Base-by-base conservation (phyloP, 2,329 filamentous ascomycete genomes). In the Aspergillus chevalieri region DNA sequence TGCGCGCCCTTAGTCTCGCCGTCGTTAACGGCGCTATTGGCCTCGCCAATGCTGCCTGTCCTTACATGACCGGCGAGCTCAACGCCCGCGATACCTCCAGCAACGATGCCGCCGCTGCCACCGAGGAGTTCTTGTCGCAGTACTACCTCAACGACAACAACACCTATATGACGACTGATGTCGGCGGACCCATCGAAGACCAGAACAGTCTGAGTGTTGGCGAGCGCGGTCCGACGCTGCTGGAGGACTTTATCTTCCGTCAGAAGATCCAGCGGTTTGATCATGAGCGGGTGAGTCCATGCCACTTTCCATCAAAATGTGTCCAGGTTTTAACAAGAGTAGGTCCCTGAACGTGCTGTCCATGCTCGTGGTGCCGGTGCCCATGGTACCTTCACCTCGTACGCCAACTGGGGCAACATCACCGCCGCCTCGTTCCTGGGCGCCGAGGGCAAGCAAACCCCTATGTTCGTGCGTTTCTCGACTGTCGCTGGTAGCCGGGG, bases 251-350 rank as follows among this genome's bases (percentile, higher is more conserved):
- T 46, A 82, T 85, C 54, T 84, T 86, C 62, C 78, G 85, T 28
- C 84, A 89, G 59, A 88, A 86, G 71, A 84, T 86, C 39, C 81
- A 81, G 44, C 80, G 79, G 47, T 87, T 87, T 58, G 84, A 87
- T 50, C 84, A 87, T 57, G 85, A 88, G 60, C 74, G 85, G 19
- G 21, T 22, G 21, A 22, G 21, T 22, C 21, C 4, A 3, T 22
- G 21, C 21, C 21, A 22, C 21, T 22, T 22, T 22, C 21, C 21
- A 22, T 5, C 21, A 5, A 22, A 4, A 22, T 22, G 21, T 22
- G 1, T 22, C 6, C 21, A 22, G 21, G 21, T 22, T 22, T 22
- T 22, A 22, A 22, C 21, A 22, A 44, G 19, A 42, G 50, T 57
- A 44, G 75, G 73, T 85, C 36, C 81, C 81, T 4, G 82, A 85